Evolutionary conservation across 2,329 filamentous ascomycete genomes (phyloP).

Genomic region (Phaeoacremonium minimum): DNA sequence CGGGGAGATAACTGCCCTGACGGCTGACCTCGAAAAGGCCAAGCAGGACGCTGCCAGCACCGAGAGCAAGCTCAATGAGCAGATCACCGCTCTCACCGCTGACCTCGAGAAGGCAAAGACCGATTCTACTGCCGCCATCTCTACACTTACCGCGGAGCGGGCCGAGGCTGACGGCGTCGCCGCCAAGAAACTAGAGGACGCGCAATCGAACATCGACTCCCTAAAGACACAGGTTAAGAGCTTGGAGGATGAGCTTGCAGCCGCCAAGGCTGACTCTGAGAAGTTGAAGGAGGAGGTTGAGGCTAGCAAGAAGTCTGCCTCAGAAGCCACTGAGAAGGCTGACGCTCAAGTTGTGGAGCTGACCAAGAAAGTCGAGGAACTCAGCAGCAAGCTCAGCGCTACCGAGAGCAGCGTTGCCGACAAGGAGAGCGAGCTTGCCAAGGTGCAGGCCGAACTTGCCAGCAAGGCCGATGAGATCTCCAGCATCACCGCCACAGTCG

Average conservation of each 20-base stretch:
- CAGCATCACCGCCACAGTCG: background rate
- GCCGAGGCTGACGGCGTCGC: conserved; percentile 1
- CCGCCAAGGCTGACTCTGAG: conserved; percentile 2
- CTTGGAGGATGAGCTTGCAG: conserved; percentile 1
- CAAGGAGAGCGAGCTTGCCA: conserved; percentile 2
- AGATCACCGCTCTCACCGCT: conserved; percentile 2
- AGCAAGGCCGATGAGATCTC: conserved; percentile 3
- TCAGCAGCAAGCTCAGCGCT: conserved; percentile 1
- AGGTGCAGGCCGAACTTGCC: conserved; percentile 3
- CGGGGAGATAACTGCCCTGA: conserved; percentile 2
- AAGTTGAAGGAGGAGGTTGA: conserved; percentile 3
- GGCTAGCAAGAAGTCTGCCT: conserved; percentile 3
- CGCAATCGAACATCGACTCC: background rate
- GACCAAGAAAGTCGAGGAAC: conserved; percentile 3
- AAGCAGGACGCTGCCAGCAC: conserved; percentile 2
- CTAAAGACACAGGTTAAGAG: conserved; percentile 2
- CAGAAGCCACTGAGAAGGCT: conserved; percentile 1
- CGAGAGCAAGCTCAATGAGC: conserved; percentile 4
- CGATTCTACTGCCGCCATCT: conserved; percentile 2
- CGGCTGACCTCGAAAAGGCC: conserved; percentile 3
- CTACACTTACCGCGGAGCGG: too few species aligned
- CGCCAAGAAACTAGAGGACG: background rate
- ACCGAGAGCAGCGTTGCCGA: conserved; percentile 2
- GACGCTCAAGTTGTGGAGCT: conserved; percentile 1
- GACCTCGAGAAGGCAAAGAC: conserved; percentile 4